Conservation (phyloP, 2,329 filamentous ascomycete genomes). For the Parastagonospora avenae region DNA sequence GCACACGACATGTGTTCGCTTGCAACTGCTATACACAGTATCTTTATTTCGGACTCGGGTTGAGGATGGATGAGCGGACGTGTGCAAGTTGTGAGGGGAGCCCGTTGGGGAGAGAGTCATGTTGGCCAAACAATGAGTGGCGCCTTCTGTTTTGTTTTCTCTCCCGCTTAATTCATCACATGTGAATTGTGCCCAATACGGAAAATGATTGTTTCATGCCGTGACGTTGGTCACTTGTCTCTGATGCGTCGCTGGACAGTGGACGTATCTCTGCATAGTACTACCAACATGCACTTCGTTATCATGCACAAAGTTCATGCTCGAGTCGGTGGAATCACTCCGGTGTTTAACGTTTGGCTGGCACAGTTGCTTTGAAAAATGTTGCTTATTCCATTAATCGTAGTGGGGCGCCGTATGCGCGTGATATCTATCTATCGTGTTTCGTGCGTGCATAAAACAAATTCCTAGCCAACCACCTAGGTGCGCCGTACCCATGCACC, state of each 20-base stretch:
- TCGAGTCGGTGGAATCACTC: too few species aligned
- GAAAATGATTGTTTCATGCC: too few species aligned
- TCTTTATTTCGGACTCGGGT: constrained; percentile 3
- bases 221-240: too few species aligned
- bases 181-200: neutral
- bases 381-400: neutral
- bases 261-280: neutral
- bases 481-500: constrained; percentile 27
- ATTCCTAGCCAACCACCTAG: constrained; percentile 11
- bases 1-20: neutral
- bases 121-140: neutral
- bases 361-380: neutral
- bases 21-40: neutral
- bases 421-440: constrained; percentile 2
- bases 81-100: neutral
- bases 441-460: constrained; percentile 12
- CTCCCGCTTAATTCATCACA: neutral
- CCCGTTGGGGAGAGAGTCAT: neutral
- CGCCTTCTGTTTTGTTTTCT: neutral
- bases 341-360: neutral
- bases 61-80: neutral
- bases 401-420: neutral
- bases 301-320: too few species aligned
- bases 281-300: neutral
- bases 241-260: neutral